Conservation (phyloP, 257 asterid genomes). For the Petrea volubilis region DNA sequence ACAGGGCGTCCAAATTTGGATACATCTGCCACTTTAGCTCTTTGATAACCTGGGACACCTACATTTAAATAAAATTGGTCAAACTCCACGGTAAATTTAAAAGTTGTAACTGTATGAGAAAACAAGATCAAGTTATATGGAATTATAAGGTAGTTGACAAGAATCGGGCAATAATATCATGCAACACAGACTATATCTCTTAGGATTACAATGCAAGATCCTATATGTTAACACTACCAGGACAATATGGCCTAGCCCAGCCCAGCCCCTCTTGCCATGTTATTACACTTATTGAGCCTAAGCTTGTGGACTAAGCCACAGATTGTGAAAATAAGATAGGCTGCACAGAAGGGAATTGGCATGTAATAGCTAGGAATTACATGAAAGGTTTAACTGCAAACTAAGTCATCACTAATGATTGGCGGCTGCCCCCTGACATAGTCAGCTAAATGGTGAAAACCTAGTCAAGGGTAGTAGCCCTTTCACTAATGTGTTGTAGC, state of each 20-base stretch:
- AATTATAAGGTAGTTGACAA: not conserved
- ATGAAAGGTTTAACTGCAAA: not conserved
- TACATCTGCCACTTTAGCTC: conserved; percentile 74
- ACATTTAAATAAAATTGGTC: conserved; percentile 15
- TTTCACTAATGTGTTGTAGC: not conserved
- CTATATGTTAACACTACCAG: not conserved
- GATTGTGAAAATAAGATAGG: not conserved
- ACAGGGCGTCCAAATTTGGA: conserved; percentile 94
- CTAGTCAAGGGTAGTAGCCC: not conserved
- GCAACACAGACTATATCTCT: not conserved
- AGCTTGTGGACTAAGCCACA: not conserved
- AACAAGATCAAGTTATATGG: not conserved
- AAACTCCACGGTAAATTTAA: not conserved
- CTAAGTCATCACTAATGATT: not conserved
- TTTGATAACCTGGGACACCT: conserved; percentile 88
- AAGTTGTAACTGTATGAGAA: conserved; percentile 4
- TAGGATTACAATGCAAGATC: not conserved
- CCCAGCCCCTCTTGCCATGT: not conserved
- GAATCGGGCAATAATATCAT: not conserved
- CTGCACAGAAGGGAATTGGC: not conserved
- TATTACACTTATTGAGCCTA: conserved; percentile 1
- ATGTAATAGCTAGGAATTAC: not conserved
- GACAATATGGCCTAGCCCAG: not conserved
- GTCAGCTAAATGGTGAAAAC: not conserved
- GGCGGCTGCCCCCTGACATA: conserved; percentile 1